Evolutionary conservation across 2,329 filamentous ascomycete species (phyloP).

Genomic region (Nemania bipapillata): DNA sequence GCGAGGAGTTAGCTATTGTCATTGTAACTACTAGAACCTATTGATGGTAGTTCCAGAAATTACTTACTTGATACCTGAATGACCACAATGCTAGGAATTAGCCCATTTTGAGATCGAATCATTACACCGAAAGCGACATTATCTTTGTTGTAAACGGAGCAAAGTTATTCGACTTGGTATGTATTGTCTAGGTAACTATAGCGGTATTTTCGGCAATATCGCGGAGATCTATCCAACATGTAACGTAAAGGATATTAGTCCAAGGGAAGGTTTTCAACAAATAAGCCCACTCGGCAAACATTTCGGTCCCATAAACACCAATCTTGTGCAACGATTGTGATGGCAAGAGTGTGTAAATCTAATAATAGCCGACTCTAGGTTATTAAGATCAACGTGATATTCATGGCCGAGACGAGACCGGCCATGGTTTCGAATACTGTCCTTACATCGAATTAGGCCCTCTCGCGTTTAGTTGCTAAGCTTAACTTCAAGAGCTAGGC

Average conservation of each 20-base stretch:
- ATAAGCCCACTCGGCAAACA: slow-evolving; percentile 25
- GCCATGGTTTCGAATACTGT: slow-evolving; percentile 17
- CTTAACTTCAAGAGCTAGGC: slow-evolving; percentile 22
- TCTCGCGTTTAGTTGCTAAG: slow-evolving; percentile 18
- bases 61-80: too few species aligned
- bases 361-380: slow-evolving; percentile 6
- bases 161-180: slow-evolving; percentile 4
- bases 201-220: slow-evolving; percentile 22
- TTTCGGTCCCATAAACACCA: slow-evolving; percentile 24
- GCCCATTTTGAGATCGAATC: slow-evolving; percentile 3
- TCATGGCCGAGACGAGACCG: slow-evolving; percentile 9
- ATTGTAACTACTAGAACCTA: too few species aligned
- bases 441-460: slow-evolving; percentile 11
- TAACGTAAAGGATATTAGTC: slow-evolving; percentile 18
- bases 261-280: slow-evolving; percentile 10
- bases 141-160: slow-evolving; percentile 5
- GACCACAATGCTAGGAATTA: slow-evolving; percentile 20
- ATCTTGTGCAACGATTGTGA: slow-evolving; percentile 2
- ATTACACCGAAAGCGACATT: slow-evolving; percentile 10
- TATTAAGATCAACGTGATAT: slow-evolving; percentile 14
- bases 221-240: slow-evolving; percentile 25
- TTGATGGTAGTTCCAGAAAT: too few species aligned
- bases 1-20: too few species aligned
- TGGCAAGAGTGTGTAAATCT: slow-evolving; percentile 14
- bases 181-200: slow-evolving; percentile 5